These are phyloP conservation scores for Panaeolus papilionaceus DNA, from an alignment of 768 basidiomycete genomes.

Conservation along the genomic window DNA sequence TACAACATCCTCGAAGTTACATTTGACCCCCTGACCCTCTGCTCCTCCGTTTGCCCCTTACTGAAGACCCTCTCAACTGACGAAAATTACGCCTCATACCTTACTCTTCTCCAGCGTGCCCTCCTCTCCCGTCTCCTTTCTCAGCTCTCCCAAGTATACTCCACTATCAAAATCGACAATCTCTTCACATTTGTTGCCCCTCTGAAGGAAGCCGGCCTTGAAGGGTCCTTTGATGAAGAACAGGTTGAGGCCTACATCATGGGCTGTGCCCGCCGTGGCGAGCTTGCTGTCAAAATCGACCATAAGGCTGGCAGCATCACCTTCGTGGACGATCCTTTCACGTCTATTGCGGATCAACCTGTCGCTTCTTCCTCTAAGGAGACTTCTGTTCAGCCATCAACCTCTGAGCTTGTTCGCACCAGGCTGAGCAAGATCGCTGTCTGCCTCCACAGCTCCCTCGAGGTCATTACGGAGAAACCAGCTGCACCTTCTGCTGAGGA, in stretches of 20 bases:
- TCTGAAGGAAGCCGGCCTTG: slow-evolving; percentile 58
- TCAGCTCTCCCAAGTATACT: slow-evolving; percentile 93
- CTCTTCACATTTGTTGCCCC: slow-evolving; percentile 83
- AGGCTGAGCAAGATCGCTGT: slow-evolving; percentile 79
- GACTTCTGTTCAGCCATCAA: slow-evolving; percentile 68
- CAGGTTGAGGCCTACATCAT: slow-evolving; percentile 92
- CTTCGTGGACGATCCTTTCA: slow-evolving; percentile 82
- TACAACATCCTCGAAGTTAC: slow-evolving; percentile 92
- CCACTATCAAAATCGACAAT: slow-evolving; percentile 79
- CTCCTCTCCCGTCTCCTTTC: slow-evolving; percentile 89
- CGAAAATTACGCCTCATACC: slow-evolving; percentile 77
- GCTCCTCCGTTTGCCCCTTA: slow-evolving; percentile 78
- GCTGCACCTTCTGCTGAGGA: slow-evolving; percentile 54
- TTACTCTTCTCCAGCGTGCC: slow-evolving; percentile 89
- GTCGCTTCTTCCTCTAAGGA: slow-evolving; percentile 34
- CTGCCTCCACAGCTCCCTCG: slow-evolving; percentile 75
- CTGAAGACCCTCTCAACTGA: slow-evolving; percentile 64
- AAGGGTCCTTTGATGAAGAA: slow-evolving; percentile 69
- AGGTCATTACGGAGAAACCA: slow-evolving; percentile 53
- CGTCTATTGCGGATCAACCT: slow-evolving; percentile 27
- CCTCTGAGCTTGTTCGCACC: slow-evolving; percentile 75
- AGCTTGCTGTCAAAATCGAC: slow-evolving; percentile 86
- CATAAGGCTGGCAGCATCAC: slow-evolving; percentile 85
- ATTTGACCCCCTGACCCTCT: slow-evolving; percentile 91
- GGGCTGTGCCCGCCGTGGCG: slow-evolving; percentile 87